Percentiles rank a stretch among this genome's conserved stretches.
Evolutionary conservation across 495 filamentous ascomycete species (phyloP).

Genomic region (Talaromyces wortmannii): DNA sequence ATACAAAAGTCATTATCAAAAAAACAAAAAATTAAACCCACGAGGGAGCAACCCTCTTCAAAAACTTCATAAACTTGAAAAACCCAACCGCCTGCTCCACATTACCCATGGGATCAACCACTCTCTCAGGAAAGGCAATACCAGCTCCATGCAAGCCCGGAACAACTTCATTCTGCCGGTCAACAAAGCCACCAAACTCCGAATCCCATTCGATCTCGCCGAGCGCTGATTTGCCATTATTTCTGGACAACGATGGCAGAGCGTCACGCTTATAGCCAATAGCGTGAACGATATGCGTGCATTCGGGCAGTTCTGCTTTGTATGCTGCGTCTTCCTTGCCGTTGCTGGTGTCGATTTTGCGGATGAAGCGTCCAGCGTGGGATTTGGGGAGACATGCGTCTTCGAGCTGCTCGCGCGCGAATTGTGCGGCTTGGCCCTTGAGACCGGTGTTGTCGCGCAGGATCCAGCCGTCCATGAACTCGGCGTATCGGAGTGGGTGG

Average conservation of each 20-base stretch:
- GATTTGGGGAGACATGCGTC: constrained; percentile 38
- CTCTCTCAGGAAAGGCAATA: constrained; percentile 54
- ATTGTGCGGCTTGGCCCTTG: constrained; percentile 53
- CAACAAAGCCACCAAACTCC: constrained; percentile 40
- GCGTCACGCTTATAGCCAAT: constrained; percentile 46
- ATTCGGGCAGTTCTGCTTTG: constrained; percentile 33
- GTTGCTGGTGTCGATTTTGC: constrained; percentile 42
- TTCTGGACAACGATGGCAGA: constrained; percentile 31
- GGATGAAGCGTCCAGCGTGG: constrained; percentile 39
- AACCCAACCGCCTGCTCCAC: constrained; percentile 56
- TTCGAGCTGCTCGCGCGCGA: constrained; percentile 49
- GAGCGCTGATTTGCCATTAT: constrained; percentile 13
- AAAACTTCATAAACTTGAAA: constrained; percentile 57
- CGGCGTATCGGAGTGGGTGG: constrained; percentile 52
- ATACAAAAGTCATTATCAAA: too few species aligned
- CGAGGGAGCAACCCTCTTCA: constrained; percentile 42
- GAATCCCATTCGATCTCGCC: constrained; percentile 42
- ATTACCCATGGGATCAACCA: constrained; percentile 53
- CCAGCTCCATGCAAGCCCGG: constrained; percentile 51
- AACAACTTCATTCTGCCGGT: constrained; percentile 24
- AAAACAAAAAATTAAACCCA: constrained; percentile 21
- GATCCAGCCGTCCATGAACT: constrained; percentile 52
- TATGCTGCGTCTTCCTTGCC: constrained; percentile 39
- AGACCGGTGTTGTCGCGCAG: constrained; percentile 57
- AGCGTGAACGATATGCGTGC: constrained; percentile 46